Conservation (phyloP, 2,329 filamentous ascomycete genomes). For the Karstenula rhodostoma region DNA sequence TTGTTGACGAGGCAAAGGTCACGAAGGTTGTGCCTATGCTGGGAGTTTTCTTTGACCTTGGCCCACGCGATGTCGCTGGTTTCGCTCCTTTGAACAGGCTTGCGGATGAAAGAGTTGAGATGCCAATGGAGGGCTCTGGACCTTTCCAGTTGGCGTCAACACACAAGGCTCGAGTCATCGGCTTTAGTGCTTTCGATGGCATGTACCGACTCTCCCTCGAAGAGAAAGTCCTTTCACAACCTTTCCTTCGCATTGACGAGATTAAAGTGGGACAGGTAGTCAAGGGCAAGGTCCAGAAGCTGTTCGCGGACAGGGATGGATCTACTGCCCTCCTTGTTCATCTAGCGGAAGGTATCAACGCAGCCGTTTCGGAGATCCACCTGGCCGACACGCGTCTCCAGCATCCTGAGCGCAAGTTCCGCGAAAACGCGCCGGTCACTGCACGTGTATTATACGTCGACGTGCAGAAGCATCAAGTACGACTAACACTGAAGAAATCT, state of each 20-base stretch:
- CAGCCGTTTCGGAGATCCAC: constrained; percentile 88
- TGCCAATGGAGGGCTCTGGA: constrained; percentile 77
- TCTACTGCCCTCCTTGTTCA: constrained; percentile 83
- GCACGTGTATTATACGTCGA: constrained; percentile 85
- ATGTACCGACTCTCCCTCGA: constrained; percentile 87
- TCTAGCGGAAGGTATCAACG: constrained; percentile 84
- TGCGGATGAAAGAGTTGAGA: constrained; percentile 88
- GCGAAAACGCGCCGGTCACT: constrained; percentile 83
- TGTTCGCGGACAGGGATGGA: constrained; percentile 80
- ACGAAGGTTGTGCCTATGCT: constrained; percentile 80
- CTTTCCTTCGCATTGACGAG: constrained; percentile 91
- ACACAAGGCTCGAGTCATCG: constrained; percentile 82
- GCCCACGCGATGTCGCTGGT: constrained; percentile 72
- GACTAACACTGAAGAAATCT: constrained; percentile 92
- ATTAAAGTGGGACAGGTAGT: constrained; percentile 82
- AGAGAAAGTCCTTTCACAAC: constrained; percentile 80
- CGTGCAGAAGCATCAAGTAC: constrained; percentile 76
- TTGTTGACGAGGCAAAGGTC: constrained; percentile 80
- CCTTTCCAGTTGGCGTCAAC: constrained; percentile 79
- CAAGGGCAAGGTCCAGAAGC: constrained; percentile 82
- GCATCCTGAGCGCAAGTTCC: constrained; percentile 96
- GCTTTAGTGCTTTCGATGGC: constrained; percentile 88
- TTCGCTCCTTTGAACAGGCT: constrained; percentile 96
- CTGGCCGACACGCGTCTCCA: constrained; percentile 87
- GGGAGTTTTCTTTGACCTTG: constrained; percentile 81